Percentiles rank a stretch among this genome's conserved stretches.
Evolutionary conservation across 2,329 filamentous ascomycete species (phyloP).

Genomic region (Daldinia sp.): DNA sequence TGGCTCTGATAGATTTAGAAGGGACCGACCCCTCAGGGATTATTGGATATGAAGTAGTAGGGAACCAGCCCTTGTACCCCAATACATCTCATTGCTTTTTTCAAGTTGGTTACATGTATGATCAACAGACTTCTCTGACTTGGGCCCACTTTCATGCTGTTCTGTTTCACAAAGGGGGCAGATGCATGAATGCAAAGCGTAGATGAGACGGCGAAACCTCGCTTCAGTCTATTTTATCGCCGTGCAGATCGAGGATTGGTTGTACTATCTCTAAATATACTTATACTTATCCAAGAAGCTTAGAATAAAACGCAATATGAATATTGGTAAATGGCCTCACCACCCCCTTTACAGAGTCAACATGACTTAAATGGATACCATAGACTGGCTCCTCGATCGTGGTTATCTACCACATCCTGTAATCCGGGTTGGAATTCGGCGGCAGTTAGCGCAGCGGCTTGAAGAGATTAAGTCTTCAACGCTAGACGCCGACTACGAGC

Average conservation of each 20-base stretch:
- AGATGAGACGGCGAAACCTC: conserved; percentile 27
- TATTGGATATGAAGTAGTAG: no score
- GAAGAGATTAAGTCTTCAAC: conserved; percentile 65
- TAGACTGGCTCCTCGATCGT: conserved; percentile 71
- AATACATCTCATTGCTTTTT: conserved; percentile 8
- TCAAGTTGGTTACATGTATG: conserved; percentile 7
- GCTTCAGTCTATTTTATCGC: background rate
- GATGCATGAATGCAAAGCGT: conserved; percentile 30
- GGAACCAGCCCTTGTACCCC: background rate
- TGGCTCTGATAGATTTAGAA: background rate
- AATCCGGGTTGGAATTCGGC: conserved; percentile 74
- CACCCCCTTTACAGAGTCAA: background rate
- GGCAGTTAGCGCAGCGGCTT: conserved; percentile 73
- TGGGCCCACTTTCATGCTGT: conserved; percentile 3
- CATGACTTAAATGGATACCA: background rate
- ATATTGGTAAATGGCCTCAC: conserved; percentile 30
- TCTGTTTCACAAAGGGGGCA: conserved; percentile 25
- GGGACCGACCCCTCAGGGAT: no score
- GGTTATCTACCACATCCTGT: conserved; percentile 73
- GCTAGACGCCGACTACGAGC: conserved; percentile 64
- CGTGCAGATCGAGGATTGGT: no score
- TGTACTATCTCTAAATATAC: background rate
- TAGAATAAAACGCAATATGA: conserved; percentile 17
- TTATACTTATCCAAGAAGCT: background rate
- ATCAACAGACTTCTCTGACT: conserved; percentile 17